Base-by-base conservation (phyloP, 176 grass and related monocot genomes). In the Cenchrus fungigraminus region DNA sequence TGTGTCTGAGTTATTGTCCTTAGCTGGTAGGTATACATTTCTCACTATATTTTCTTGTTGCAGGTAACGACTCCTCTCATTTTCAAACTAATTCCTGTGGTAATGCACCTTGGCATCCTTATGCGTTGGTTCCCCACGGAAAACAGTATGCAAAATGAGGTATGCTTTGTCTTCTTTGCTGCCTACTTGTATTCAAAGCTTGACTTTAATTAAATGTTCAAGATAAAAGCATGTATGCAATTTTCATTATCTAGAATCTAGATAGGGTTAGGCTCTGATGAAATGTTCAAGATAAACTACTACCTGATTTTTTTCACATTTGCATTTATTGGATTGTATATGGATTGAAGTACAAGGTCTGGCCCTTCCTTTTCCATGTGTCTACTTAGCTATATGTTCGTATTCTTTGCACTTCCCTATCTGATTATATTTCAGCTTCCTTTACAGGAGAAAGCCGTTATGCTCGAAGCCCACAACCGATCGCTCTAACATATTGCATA, bases 51-150 rank as follows among this genome's bases (percentile, higher is more conserved):
- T 72, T 53, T 83, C 42, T 87, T 55, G 25, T 68, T 84, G 71
- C 83, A 99, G 97, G 97, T 99, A 70, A 96, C 97, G 45, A 92
- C 97, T 85, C 91, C 97, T 77, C 90, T 99, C n/a, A 96, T 96
- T 88, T 99, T 99, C 86, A 99, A 99, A 95, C 59, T 99, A 66
- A 99, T 99, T 88, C 97, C 97, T 65, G 91, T 88, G 73, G 92
- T 96, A 52, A 99, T 89, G 86, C 97, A 99, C 71, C 94, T 99
- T 78, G 97, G 97, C 32, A 96, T 91, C 65, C 94, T 99, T 79
- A 94, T 99, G 97, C 88, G 66, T 6, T 99, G 97, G 94, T 99
- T 99, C 84, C 91, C 97, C 68, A 76, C 79, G 7, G 94, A 99
- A 78, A 91, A 47, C 56, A 95, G 71, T 77, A 79, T 92, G 40